phyloP scores from a whole-genome alignment of 768 basidiomycete species.

The Mycena vulgaris region DNA sequence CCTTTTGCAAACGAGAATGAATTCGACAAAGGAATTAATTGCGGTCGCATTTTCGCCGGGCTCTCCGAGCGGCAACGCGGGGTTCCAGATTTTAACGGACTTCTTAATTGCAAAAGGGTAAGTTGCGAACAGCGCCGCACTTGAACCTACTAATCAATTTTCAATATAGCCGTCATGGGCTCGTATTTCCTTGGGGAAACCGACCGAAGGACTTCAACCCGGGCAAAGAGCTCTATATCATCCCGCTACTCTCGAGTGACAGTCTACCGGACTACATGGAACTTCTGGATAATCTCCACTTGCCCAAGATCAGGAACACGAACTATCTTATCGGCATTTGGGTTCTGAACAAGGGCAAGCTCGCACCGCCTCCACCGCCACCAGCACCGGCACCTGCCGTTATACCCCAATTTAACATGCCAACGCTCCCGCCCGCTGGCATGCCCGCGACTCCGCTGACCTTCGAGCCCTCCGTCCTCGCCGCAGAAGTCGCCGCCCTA shows the following conservation, averaged over 20 bases:
- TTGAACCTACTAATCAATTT: constrained; percentile 20
- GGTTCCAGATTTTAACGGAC: constrained; percentile 74
- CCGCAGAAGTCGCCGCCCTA: constrained; percentile 79
- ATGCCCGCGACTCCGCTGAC: constrained; percentile 49
- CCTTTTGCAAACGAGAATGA: constrained; percentile 83
- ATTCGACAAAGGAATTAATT: constrained; percentile 82
- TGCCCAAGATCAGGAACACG: constrained; percentile 74
- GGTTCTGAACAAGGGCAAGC: constrained; percentile 87
- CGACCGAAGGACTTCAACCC: constrained; percentile 81
- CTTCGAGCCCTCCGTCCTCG: constrained; percentile 67
- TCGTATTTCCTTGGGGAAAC: constrained; percentile 89
- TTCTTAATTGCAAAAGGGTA: constrained; percentile 84
- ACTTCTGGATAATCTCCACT: constrained; percentile 79
- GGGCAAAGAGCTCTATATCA: constrained; percentile 90
- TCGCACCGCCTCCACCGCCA: constrained; percentile 62
- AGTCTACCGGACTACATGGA: constrained; percentile 90
- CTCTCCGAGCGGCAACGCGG: constrained; percentile 58
- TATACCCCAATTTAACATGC: constrained; percentile 38
- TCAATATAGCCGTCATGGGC: constrained; percentile 80
- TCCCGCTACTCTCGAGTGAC: constrained; percentile 78
- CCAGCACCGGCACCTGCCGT: constrained; percentile 30
- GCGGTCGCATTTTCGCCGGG: constrained; percentile 81
- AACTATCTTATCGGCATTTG: constrained; percentile 87
- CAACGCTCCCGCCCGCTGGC: constrained; percentile 39
- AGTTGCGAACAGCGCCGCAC: constrained; percentile 44